Base-by-base conservation (phyloP, 169 alveolate genomes). In the Besnoitia besnoiti region DNA sequence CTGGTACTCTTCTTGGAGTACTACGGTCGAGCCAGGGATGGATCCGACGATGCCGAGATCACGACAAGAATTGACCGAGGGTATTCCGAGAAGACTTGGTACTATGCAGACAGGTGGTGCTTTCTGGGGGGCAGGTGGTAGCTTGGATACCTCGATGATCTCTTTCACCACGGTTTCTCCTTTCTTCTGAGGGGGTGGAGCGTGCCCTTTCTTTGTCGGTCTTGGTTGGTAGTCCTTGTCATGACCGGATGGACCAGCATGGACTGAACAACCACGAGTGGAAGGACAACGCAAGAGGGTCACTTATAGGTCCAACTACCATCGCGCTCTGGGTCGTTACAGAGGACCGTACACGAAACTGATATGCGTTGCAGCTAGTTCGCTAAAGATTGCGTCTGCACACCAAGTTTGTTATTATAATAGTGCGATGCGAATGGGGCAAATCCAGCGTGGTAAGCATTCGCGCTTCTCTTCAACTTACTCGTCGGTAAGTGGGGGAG, bases 121-220 rank as follows among this genome's bases (percentile, higher is more conserved):
- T 77, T 77, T 77, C 87, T 77, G 87, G 7, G 87, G 87, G 12
- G 55, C 87, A 10, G 87, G 61, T 30, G 87, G 87, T 14, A 77
- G 59, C 59, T 77, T 77, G 49, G 87, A 19, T 5, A 77, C 87
- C 30, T 77, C 87, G 33, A 77, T 77, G 12, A 77, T 77, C 40
- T 77, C 87, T 39, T 77, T 77, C 1, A 77, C 87, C 7, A 77
- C 40, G 40, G 87, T 77, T 44, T 77, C 87, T 51, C 87, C 87
- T 40, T 77, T 77, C 47, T 77, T 77, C 55, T 77, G 87, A 37
- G 87, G 87, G 14, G 87, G 87, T 10, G 87, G 87, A 35, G 87
- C 55, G 12, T 77, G 87, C 14, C 50, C 59, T 77, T 77, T 77
- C 55, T 77, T 77, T 14, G 87, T 42, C 8, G 87, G 87, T 35